Percentiles rank a stretch among this genome's conserved stretches.
Conservation (phyloP, 73 alveolate species). For the Tetrahymena borealis region DNA sequence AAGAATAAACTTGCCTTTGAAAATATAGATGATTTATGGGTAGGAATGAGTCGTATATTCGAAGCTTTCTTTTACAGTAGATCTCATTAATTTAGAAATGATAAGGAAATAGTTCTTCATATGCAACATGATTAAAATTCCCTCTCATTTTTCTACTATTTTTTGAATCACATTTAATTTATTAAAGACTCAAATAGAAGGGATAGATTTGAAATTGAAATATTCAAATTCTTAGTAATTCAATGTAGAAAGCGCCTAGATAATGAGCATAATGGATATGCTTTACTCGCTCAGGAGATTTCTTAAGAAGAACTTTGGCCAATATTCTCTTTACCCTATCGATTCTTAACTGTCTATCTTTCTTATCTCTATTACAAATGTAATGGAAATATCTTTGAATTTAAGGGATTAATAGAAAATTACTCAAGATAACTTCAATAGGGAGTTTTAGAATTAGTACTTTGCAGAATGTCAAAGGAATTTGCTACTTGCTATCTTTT, state of each 20-base stretch:
- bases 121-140: background rate
- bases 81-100: background rate
- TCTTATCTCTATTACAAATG: background rate
- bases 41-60: background rate
- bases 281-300: background rate
- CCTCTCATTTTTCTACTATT: background rate
- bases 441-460: background rate
- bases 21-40: background rate
- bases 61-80: background rate
- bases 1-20: background rate
- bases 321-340: background rate
- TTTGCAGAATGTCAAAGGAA: background rate
- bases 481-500: background rate
- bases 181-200: background rate
- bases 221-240: background rate
- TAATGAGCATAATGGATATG: background rate
- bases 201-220: background rate
- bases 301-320: background rate
- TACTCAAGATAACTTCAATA: background rate
- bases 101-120: background rate
- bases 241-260: background rate
- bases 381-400: background rate
- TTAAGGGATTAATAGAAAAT: background rate
- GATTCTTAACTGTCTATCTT: background rate
- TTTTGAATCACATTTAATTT: background rate